Percentiles rank a stretch among this genome's conserved stretches.
These are phyloP conservation scores for Syncephalis plumigaleata DNA, from an alignment of 371 early-diverging fungal genomes.

Conservation along the genomic window DNA sequence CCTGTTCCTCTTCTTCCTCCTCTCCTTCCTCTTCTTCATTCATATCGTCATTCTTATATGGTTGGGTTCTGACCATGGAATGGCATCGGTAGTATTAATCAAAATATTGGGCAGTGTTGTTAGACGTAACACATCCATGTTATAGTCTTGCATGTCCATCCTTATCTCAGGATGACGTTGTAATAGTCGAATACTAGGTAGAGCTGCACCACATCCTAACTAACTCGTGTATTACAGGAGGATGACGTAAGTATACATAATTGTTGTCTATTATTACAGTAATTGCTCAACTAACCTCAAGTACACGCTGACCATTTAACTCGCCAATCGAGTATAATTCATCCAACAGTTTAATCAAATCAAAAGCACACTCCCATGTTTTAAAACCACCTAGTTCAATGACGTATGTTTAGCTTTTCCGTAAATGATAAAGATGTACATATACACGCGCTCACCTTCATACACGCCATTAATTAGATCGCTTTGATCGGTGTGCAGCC, in stretches of 20 bases:
- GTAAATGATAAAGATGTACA: background rate
- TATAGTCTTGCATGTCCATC: slow-evolving; percentile 85
- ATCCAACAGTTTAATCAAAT: slow-evolving; percentile 51
- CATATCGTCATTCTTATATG: too few relatives aligned
- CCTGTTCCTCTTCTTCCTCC: background rate
- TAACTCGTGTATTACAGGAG: slow-evolving; percentile 14
- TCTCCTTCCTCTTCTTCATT: background rate
- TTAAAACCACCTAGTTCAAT: slow-evolving; percentile 53
- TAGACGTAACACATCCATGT: slow-evolving; percentile 66
- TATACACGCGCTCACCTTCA: slow-evolving; percentile 34
- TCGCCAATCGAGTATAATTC: slow-evolving; percentile 17
- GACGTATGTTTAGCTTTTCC: background rate
- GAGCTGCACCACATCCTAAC: slow-evolving; percentile 82
- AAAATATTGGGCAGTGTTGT: slow-evolving; percentile 84
- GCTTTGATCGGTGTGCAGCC: slow-evolving; percentile 27
- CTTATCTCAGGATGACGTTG: slow-evolving; percentile 18
- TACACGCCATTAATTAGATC: slow-evolving; percentile 78
- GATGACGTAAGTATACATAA: background rate
- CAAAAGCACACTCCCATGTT: slow-evolving; percentile 89
- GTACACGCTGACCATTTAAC: slow-evolving; percentile 27
- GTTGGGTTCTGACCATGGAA: background rate
- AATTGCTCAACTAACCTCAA: slow-evolving; percentile 41
- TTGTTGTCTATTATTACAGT: too few relatives aligned
- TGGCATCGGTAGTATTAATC: slow-evolving; percentile 40
- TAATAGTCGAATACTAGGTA: slow-evolving; percentile 69